Base-by-base conservation (phyloP, 2,329 filamentous ascomycete genomes). In the Microcyclospora pomicola region DNA sequence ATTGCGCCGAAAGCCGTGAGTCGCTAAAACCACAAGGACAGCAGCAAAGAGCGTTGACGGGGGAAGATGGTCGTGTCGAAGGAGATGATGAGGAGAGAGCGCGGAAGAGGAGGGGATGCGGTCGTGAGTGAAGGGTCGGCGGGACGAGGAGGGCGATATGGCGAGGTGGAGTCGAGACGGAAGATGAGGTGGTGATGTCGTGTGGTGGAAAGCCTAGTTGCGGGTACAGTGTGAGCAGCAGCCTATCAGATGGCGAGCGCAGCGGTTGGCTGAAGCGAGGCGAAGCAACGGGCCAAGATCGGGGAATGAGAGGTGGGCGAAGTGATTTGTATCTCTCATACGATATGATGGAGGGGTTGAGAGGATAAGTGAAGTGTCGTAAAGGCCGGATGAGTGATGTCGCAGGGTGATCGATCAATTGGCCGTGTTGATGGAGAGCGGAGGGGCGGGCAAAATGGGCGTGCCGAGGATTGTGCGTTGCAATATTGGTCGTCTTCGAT, bases 1-100 rank as follows among this genome's bases (percentile, higher is more conserved):
- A 34, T 42, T 44, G 47, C 43, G 45, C 46, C 40, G 44, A 42
- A 39, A 38, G 35, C 15, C 28, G 29, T 13, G 30, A 35, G 11
- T 35, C 27, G 39, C 33, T 36, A 27, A 33, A 36, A 33, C 19
- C n/a, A 31, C 11, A 37, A 19, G 13, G 19, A 13, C 31, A 24
- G 34, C 33, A 15, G 29, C 34, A 37, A 31, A 33, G 35, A 41
- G 35, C 34, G 38, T 36, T 11, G 19, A 24, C 19, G 19, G 19
- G 4, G 19, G 19, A 24, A 11, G 28, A 35, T 35, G 34, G 15
- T 34, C 12, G 34, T 5, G 24, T 28, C 14, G 32, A 35, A 38
- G 33, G 31, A 36, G 34, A 31, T 33, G 34, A 34, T 5, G 19
- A 24, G 19, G 28, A 34, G 15, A 14, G 16, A 14, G 16, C 14